Evolutionary conservation across 805 yeast genomes (phyloP).

Genomic region (Nakazawaea wyomingensis): DNA sequence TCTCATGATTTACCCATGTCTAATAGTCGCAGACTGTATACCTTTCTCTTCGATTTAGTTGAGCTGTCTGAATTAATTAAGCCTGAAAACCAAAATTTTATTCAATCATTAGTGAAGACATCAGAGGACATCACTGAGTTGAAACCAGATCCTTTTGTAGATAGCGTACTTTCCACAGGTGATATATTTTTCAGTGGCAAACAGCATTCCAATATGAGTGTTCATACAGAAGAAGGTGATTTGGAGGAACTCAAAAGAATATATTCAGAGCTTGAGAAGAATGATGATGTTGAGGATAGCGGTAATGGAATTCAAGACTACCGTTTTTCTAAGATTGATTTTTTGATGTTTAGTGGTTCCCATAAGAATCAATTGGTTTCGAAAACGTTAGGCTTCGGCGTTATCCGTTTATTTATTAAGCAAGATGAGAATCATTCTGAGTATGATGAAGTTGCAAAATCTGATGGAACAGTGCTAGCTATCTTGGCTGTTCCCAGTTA

Average conservation of each 20-base stretch:
- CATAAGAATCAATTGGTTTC: constrained; percentile 38
- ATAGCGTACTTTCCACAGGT: neutral
- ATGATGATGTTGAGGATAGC: neutral
- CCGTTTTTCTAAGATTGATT: constrained; percentile 29
- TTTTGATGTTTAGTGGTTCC: constrained; percentile 22
- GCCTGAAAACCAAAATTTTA: constrained; percentile 17
- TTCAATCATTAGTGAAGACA: constrained; percentile 15
- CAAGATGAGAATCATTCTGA: constrained; percentile 15
- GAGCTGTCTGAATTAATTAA: constrained; percentile 20
- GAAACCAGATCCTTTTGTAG: neutral
- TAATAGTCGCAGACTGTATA: constrained; percentile 13
- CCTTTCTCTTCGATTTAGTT: constrained; percentile 24
- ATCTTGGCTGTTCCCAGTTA: constrained; percentile 85
- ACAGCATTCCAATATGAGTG: neutral
- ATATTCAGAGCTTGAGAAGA: constrained; percentile 2
- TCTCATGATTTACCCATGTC: neutral
- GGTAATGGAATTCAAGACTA: constrained; percentile 21
- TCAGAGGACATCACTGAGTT: neutral
- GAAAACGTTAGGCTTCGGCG: constrained; percentile 65
- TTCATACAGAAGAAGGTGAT: constrained; percentile 4
- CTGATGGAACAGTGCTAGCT: constrained; percentile 66
- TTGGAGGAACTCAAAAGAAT: constrained; percentile 14
- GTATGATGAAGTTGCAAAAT: constrained; percentile 24
- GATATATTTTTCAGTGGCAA: constrained; percentile 2
- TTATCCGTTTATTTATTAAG: constrained; percentile 54